phyloP scores from a whole-genome alignment of 768 basidiomycete genomes.

The Tephrocybe sp. region DNA sequence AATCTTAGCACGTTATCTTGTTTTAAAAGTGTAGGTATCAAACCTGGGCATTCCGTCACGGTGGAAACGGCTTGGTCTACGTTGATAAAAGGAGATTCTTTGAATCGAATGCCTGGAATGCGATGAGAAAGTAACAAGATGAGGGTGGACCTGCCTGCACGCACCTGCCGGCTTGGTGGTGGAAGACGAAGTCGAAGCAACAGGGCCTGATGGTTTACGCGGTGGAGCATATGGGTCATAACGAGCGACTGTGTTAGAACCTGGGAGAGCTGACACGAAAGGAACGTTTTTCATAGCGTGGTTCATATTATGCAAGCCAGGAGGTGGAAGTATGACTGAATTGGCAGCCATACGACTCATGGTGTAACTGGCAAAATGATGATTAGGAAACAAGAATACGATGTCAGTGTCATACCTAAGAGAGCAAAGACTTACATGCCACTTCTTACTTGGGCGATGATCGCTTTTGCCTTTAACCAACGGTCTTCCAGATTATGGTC shows the following conservation, averaged over 20 bases:
- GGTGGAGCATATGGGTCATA: constrained; percentile 72
- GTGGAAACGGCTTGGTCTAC: constrained; percentile 65
- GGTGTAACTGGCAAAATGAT: constrained; percentile 16
- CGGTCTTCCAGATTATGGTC: constrained; percentile 54
- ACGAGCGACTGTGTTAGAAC: constrained; percentile 39
- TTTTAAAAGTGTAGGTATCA: constrained; percentile 7
- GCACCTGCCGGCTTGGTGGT: constrained; percentile 31
- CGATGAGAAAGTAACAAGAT: constrained; percentile 8
- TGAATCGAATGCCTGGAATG: constrained; percentile 66
- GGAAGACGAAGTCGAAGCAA: constrained; percentile 33
- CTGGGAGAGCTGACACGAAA: constrained; percentile 28
- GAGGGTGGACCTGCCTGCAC: background rate
- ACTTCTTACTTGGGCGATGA: constrained; percentile 66
- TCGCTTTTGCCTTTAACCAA: constrained; percentile 68
- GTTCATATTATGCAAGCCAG: constrained; percentile 18
- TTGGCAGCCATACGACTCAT: constrained; percentile 18
- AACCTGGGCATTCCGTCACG: constrained; percentile 80
- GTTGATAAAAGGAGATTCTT: constrained; percentile 75
- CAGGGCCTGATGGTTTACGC: constrained; percentile 39
- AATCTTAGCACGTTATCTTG: constrained; percentile 1
- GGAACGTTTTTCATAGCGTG: constrained; percentile 29
- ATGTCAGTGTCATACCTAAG: background rate
- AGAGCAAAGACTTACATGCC: constrained; percentile 57
- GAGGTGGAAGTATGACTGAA: constrained; percentile 17
- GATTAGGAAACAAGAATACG: background rate